phyloP scores from a whole-genome alignment of 2,329 filamentous ascomycete genomes.

The Clathrospora elynae region DNA sequence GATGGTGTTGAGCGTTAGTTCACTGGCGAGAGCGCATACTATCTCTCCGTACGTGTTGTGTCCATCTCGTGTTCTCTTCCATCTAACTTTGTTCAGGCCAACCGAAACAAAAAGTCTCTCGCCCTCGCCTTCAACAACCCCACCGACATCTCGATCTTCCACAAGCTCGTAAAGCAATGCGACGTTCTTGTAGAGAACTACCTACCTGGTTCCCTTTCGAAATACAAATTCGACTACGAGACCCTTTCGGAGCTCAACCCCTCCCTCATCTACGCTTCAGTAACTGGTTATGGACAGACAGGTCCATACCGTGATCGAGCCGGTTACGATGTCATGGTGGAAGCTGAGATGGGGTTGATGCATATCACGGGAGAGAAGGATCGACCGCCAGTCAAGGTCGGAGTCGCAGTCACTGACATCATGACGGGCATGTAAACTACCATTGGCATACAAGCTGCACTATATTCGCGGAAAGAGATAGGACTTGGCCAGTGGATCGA shows the following conservation, averaged over 20 bases:
- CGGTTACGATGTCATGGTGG: constrained; percentile 99
- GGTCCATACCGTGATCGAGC: constrained; percentile 85
- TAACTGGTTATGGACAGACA: constrained; percentile 94
- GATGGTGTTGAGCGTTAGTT: constrained; percentile 63
- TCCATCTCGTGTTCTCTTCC: neutral
- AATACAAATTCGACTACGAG: constrained; percentile 87
- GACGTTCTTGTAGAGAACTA: constrained; percentile 98
- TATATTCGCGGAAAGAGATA: constrained; percentile 74
- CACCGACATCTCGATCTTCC: constrained; percentile 81
- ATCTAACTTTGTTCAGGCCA: constrained; percentile 63
- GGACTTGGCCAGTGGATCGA: constrained; percentile 91
- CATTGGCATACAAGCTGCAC: constrained; percentile 90
- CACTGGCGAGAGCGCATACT: constrained; percentile 94
- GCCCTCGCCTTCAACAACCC: constrained; percentile 87
- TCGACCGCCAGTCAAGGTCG: constrained; percentile 92
- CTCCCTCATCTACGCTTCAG: constrained; percentile 86
- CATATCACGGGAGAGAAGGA: constrained; percentile 92
- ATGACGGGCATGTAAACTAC: constrained; percentile 94
- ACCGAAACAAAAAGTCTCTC: constrained; percentile 95
- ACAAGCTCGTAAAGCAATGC: constrained; percentile 78
- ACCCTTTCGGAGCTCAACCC: constrained; percentile 81
- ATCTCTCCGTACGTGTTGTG: constrained; percentile 68
- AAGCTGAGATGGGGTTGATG: constrained; percentile 97
- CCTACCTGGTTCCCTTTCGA: constrained; percentile 82
- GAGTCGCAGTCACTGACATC: constrained; percentile 95